Conservation (phyloP, 495 filamentous ascomycete genomes). For the Penicillium chermesinum region DNA sequence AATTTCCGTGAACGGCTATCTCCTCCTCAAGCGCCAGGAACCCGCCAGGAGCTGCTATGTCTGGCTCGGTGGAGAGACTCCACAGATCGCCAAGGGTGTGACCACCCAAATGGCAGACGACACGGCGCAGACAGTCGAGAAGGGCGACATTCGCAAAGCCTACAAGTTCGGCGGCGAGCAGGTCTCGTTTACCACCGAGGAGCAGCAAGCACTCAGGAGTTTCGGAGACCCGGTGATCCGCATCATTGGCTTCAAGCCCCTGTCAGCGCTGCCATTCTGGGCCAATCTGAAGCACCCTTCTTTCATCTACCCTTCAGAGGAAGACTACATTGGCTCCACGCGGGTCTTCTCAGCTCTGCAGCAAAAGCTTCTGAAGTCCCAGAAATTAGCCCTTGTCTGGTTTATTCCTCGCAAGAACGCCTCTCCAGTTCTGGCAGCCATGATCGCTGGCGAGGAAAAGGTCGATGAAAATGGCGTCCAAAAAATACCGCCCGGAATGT, state of each 20-base stretch:
- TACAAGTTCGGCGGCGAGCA: slow-evolving; percentile 95
- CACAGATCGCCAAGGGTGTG: slow-evolving; percentile 69
- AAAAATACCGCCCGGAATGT: slow-evolving; percentile 76
- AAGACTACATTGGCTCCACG: slow-evolving; percentile 82
- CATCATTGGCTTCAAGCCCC: slow-evolving; percentile 90
- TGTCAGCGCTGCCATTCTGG: slow-evolving; percentile 72
- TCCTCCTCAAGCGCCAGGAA: slow-evolving; percentile 76
- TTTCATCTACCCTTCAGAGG: slow-evolving; percentile 94
- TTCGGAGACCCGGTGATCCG: slow-evolving; percentile 80
- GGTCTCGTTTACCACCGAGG: slow-evolving; percentile 77
- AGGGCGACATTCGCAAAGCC: slow-evolving; percentile 78
- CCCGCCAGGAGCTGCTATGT: slow-evolving; percentile 78
- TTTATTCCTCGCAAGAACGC: slow-evolving; percentile 78
- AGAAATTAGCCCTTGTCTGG: slow-evolving; percentile 85
- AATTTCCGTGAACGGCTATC: slow-evolving; percentile 90
- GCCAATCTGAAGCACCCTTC: slow-evolving; percentile 77
- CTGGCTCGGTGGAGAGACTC: slow-evolving; percentile 75
- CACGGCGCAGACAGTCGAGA: slow-evolving; percentile 68
- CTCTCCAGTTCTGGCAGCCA: slow-evolving; percentile 68
- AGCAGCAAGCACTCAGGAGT: slow-evolving; percentile 66
- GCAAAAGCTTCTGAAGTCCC: slow-evolving; percentile 70
- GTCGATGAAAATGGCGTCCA: slow-evolving; percentile 62
- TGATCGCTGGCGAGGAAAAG: slow-evolving; percentile 68
- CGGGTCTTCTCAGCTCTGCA: slow-evolving; percentile 89
- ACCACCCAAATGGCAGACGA: slow-evolving; percentile 72